These are phyloP conservation scores for Hebeloma cylindrosporum DNA, from an alignment of 768 basidiomycete species.

Conservation along the genomic window DNA sequence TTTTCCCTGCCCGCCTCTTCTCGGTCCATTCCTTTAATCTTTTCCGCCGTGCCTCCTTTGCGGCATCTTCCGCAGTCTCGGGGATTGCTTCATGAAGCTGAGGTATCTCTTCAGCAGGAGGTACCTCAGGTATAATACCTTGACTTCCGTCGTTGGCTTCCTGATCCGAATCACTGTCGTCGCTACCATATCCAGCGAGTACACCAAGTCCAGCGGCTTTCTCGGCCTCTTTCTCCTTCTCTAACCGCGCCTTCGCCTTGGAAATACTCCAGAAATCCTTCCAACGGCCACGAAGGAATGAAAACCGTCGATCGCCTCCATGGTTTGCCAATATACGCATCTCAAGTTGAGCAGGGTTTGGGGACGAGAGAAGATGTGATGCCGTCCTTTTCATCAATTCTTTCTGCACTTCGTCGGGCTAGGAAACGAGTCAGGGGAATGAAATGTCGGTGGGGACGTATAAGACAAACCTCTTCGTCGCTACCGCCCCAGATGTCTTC, in stretches of 20 bases:
- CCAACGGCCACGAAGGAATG: constrained; percentile 81
- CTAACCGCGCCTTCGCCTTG: constrained; percentile 46
- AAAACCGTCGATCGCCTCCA: constrained; percentile 74
- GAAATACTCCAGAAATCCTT: constrained; percentile 57
- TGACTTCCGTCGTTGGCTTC: constrained; percentile 22
- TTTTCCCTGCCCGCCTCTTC: constrained; percentile 46
- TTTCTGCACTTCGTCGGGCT: constrained; percentile 62
- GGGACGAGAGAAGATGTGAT: constrained; percentile 61
- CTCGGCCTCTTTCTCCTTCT: constrained; percentile 25
- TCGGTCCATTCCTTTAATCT: constrained; percentile 61
- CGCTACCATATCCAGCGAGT: constrained; percentile 58
- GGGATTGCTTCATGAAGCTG: neutral
- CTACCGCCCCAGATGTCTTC: constrained; percentile 64
- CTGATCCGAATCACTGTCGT: constrained; percentile 33
- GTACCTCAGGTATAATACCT: constrained; percentile 1
- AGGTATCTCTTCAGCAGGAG: neutral
- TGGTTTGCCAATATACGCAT: constrained; percentile 89
- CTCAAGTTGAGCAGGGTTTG: constrained; percentile 80
- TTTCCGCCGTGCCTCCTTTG: constrained; percentile 50
- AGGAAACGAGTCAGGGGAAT: neutral
- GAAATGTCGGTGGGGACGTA: neutral
- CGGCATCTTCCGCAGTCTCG: constrained; percentile 19
- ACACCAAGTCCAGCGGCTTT: constrained; percentile 43
- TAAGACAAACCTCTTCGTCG: constrained; percentile 60
- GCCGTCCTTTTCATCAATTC: constrained; percentile 79